These are phyloP conservation scores for Coccomyxa subellipsoidea DNA, from an alignment of 163 green algal genomes.

Conservation along the genomic window DNA sequence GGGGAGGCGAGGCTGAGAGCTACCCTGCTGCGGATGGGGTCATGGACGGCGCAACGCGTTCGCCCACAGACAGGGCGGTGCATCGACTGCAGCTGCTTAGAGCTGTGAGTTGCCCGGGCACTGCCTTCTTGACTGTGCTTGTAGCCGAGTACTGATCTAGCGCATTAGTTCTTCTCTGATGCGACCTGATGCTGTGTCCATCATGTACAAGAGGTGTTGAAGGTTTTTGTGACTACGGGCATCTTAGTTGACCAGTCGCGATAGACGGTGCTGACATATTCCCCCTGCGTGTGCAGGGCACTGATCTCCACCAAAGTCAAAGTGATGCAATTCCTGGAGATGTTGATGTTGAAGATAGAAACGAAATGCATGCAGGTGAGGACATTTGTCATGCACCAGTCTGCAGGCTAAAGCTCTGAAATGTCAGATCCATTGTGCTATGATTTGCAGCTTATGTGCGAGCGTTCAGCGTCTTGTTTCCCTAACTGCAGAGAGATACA, in stretches of 20 bases:
- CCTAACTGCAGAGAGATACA: neutral
- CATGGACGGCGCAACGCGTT: neutral
- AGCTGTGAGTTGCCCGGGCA: neutral
- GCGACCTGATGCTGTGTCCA: neutral
- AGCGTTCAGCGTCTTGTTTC: no score
- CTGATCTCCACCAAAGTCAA: no score
- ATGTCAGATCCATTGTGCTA: neutral
- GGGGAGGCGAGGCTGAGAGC: neutral
- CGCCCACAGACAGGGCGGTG: neutral
- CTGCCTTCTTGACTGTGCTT: neutral
- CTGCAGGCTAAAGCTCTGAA: neutral
- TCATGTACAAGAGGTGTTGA: no score
- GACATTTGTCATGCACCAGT: neutral
- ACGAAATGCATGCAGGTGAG: neutral
- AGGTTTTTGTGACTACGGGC: no score
- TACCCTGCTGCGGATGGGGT: neutral
- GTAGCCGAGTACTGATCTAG: no score
- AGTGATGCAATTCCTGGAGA: neutral
- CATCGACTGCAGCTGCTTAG: conserved; percentile 1
- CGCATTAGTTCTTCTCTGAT: neutral
- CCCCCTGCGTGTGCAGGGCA: no score
- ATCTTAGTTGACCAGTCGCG: no score
- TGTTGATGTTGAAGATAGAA: neutral
- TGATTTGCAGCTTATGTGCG: neutral
- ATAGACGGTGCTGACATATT: no score